Conservation (phyloP, 768 basidiomycete species). For the Mycena leptocephala region DNA sequence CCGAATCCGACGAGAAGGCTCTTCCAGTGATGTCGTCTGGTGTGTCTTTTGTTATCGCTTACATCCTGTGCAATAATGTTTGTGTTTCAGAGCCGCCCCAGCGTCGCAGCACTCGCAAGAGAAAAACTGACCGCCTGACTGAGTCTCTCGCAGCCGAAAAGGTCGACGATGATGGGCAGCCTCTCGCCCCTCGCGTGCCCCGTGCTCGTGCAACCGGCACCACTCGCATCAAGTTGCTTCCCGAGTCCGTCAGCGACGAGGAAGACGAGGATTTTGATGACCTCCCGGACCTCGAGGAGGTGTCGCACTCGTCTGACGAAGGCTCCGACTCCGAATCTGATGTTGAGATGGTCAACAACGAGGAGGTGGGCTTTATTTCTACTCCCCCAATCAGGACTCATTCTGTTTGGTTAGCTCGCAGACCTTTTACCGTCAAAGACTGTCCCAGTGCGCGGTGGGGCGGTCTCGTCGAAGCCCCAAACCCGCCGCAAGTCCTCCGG, state of each 20-base stretch:
- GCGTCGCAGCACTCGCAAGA: too few species aligned
- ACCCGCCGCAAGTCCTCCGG: not conserved
- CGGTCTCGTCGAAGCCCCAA: not conserved
- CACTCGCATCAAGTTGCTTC: not conserved
- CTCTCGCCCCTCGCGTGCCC: not conserved
- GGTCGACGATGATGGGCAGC: not conserved
- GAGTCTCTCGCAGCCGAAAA: not conserved
- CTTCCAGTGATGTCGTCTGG: too few species aligned
- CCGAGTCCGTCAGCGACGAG: not conserved
- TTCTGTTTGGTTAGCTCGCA: not conserved
- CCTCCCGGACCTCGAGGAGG: not conserved
- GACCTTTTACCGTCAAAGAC: conserved; percentile 10
- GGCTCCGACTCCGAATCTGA: too few species aligned
- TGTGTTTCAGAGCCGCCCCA: too few species aligned
- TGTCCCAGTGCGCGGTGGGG: not conserved
- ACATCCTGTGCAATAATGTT: too few species aligned
- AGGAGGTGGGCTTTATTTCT: not conserved
- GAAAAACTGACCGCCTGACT: too few species aligned
- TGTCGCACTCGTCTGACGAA: too few species aligned
- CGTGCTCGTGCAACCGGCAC: not conserved
- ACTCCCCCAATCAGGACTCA: not conserved
- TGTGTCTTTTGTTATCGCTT: too few species aligned
- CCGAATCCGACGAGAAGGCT: too few species aligned
- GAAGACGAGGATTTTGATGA: not conserved
- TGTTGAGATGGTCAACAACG: not conserved